phyloP scores from a whole-genome alignment of 345 rosid genomes.

The Ceriops zippeliana region DNA sequence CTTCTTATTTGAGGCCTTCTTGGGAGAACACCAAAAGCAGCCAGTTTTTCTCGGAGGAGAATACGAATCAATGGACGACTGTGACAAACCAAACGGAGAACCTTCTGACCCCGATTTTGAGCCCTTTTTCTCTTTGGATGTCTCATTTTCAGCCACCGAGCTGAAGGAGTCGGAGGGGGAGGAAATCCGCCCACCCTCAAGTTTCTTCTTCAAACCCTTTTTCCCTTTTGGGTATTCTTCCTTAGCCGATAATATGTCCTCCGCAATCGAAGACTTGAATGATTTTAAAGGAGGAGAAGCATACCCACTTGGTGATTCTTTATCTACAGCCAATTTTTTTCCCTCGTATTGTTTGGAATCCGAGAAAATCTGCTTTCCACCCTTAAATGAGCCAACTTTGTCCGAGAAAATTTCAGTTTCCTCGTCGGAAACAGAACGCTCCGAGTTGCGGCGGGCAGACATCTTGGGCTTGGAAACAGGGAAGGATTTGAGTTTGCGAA shows the following conservation, averaged over 20 bases:
- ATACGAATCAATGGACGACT: slow-evolving; percentile 8
- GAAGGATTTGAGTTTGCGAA: slow-evolving; percentile 68
- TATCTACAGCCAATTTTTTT: slow-evolving; percentile 16
- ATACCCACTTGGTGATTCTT: slow-evolving; percentile 3
- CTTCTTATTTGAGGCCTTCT: slow-evolving; percentile 22
- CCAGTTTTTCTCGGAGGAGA: slow-evolving; percentile 54
- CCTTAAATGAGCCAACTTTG: neutral
- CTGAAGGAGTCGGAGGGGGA: slow-evolving; percentile 11
- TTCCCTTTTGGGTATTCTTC: slow-evolving; percentile 18
- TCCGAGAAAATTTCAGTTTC: neutral
- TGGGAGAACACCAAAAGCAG: slow-evolving; percentile 73
- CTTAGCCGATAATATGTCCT: slow-evolving; percentile 12
- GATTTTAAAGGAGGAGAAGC: slow-evolving; percentile 19
- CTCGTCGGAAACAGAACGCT: neutral
- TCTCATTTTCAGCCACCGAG: neutral
- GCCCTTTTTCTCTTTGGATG: neutral
- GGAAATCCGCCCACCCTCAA: slow-evolving; percentile 9
- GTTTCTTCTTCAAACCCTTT: slow-evolving; percentile 27
- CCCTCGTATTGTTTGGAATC: slow-evolving; percentile 15
- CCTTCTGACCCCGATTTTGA: slow-evolving; percentile 19
- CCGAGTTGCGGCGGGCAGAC: neutral
- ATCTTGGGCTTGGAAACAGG: slow-evolving; percentile 33
- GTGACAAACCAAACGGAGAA: slow-evolving; percentile 23
- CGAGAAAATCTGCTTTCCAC: slow-evolving; percentile 10
- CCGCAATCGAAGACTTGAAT: slow-evolving; percentile 10